Base-by-base conservation (phyloP, 768 basidiomycete genomes). In the Suillus discolor region DNA sequence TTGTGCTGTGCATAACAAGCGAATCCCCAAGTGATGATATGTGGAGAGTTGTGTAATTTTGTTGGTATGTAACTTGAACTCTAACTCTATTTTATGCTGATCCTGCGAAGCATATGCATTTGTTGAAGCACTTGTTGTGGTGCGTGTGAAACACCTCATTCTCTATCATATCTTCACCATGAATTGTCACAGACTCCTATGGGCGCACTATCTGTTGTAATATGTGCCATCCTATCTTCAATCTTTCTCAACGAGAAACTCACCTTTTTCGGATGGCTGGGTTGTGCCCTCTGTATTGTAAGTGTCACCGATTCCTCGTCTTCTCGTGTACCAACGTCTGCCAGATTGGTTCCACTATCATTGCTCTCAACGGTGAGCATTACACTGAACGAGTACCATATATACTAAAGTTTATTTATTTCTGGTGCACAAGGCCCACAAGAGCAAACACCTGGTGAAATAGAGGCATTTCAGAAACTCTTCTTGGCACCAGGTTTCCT, bases 181-280 rank as follows among this genome's bases (percentile, higher is more conserved):
- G 18, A 12, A 31, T 31, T 51, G 20, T 51, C 11, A 54, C 64
- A 92, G 89, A 99, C 97, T 45, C 97, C 97, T 3, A 86, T 99
- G 71, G 97, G 97, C 49, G 96, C 97, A 9, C 86, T 99, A 63
- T 96, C 95, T 23, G 97, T 99, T 70, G 97, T 99, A 69, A 84
- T 99, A 68, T 97, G 90, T 76, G 96, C 96, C 60, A 91, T 97
- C 41, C 80, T 98, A 20, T 96, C 96, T 8, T 96, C 94, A 38
- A 82, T 97, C 69, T 93, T 99, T 80, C 90, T 99, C 71, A 89
- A 96, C 57, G 97, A 98, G 77, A 93, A 84, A 62, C 85, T 99
- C 53, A 92, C 90, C 42, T 94, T 98, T 78, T 99, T 99, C 74
- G 97, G 97, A 59, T 98, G 96, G 96, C 83, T 99, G 67, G 97